Base-by-base conservation (phyloP, 345 rosid species). In the Schrenkiella parvula region DNA sequence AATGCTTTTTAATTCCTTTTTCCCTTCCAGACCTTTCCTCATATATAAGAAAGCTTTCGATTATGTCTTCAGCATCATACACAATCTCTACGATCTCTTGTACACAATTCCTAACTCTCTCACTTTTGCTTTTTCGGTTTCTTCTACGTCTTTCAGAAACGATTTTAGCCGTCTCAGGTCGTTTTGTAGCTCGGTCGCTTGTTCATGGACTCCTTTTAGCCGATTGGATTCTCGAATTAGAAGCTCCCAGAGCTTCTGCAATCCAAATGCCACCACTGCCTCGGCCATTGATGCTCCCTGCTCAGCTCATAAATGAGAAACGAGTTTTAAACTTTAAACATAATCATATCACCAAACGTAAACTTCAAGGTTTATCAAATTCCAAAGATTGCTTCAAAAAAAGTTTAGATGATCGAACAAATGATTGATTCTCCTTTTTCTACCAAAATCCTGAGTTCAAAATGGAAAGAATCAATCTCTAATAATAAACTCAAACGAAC, bases 31-130 rank as follows among this genome's bases (percentile, higher is more conserved):
- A 2, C 61, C 13, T 53, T 0, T 38, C 61, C 53, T 53, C 62
- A 2, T 52, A 38, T 18, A 67, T 25, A 38, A 67, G 51, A 67
- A 67, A 52, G 26, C 17, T 26, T 62, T 67, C 64, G 56, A 51
- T 25, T 2, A 51, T 51, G 17, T 51, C 56, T 25, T 51, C 56
- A 25, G 34, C 56, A 6, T 51, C 56, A 6, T 51, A 51, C 56
- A 51, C 32, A 25, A 51, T 23, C 18, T 51, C 56, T 51, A 25
- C 32, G 9, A 51, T 51, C 32, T 51, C 56, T 14, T 51, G 56
- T 25, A 51, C 0, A 3, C 56, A 51, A 1, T 13, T 51, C 56
- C 25, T 51, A 6, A 51, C 56, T 26, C 56, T 51, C 56, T 25
- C 56, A 8, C 56, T 25, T 25, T 13, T 25, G 10, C 18, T 25